Conservation (phyloP, 192 early-diverging fungal species). For the Phlyctochytrium arcticum region DNA sequence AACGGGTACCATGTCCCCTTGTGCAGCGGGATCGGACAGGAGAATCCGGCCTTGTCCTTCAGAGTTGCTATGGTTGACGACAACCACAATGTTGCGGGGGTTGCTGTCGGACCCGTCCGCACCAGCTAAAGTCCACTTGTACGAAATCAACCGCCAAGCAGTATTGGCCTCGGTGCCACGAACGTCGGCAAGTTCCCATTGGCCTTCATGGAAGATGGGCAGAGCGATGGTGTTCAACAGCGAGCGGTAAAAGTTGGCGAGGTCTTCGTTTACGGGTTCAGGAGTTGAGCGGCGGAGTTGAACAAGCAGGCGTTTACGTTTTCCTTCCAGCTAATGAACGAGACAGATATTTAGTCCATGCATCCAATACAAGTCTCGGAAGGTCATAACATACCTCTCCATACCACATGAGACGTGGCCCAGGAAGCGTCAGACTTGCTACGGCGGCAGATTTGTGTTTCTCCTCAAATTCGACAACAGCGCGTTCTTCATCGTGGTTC, state of each 20-base stretch:
- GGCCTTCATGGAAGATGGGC: neutral
- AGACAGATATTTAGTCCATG: neutral
- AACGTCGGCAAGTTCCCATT: neutral
- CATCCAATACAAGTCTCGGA: neutral
- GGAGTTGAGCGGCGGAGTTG: neutral
- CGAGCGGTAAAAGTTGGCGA: neutral
- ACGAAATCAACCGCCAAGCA: neutral
- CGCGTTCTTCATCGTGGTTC: neutral
- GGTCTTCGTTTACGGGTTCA: neutral
- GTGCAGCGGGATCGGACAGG: neutral
- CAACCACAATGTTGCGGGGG: neutral
- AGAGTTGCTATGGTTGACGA: neutral
- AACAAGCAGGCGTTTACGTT: neutral
- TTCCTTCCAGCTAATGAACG: neutral
- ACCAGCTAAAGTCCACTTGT: neutral
- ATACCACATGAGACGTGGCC: neutral
- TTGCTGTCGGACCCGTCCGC: no score
- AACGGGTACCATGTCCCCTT: neutral
- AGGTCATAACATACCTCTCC: neutral
- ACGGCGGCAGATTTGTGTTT: neutral
- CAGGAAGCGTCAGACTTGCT: neutral
- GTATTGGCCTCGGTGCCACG: neutral
- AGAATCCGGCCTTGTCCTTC: neutral
- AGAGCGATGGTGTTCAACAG: neutral
- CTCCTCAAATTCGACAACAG: neutral